Percentiles rank a stretch among this genome's conserved stretches.
phyloP scores from a whole-genome alignment of 2,329 filamentous ascomycete genomes.

The Atkinsonella texensis region DNA sequence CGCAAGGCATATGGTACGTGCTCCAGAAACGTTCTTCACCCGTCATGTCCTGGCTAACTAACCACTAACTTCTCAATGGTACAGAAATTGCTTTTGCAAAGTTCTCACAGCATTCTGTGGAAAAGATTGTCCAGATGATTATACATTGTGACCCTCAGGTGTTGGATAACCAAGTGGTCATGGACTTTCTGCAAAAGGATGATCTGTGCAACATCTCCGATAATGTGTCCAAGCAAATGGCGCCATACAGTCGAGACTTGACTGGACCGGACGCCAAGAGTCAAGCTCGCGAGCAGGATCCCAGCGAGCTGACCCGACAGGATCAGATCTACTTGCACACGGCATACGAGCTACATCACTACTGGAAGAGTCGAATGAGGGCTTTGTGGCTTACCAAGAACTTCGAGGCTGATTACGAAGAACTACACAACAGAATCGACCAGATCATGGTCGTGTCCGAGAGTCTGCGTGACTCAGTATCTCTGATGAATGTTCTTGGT shows the following conservation, averaged over 20 bases:
- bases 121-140: conserved; percentile 83
- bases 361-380: conserved; percentile 97
- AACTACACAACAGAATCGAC: conserved; percentile 73
- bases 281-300: conserved; percentile 73
- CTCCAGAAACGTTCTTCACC: no score
- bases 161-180: conserved; percentile 78
- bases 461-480: conserved; percentile 78
- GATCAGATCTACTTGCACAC: conserved; percentile 94
- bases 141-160: conserved; percentile 90
- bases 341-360: conserved; percentile 88
- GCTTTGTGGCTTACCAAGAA: conserved; percentile 74
- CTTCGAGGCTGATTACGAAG: conserved; percentile 82
- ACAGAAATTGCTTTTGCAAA: conserved; percentile 82
- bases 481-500: conserved; percentile 89
- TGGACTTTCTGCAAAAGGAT: conserved; percentile 92
- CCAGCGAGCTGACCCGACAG: conserved; percentile 76
- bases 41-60: background rate
- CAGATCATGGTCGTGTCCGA: conserved; percentile 83
- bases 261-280: conserved; percentile 73
- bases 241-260: conserved; percentile 93
- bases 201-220: conserved; percentile 88
- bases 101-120: conserved; percentile 72
- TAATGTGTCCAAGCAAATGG: conserved; percentile 81
- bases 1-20: conserved; percentile 69
- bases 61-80: background rate